Evolutionary conservation across 176 grass and related monocot species (phyloP), one percentile per base, ranked within the genome.

Genomic region (Eremochloa ophiuroides): DNA sequence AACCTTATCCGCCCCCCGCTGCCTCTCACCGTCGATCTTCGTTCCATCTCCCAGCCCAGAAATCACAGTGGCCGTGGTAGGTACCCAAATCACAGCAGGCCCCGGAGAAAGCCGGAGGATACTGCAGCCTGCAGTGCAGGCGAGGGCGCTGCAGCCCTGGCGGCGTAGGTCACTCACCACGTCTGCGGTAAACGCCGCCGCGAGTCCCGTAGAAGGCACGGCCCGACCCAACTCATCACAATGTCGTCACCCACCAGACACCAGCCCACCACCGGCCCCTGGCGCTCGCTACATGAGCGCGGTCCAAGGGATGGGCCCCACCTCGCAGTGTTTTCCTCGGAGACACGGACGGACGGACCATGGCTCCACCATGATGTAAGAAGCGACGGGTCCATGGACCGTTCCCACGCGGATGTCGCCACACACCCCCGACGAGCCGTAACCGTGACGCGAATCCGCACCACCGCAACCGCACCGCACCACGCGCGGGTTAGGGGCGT

Each of bases 1-100:
- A 79, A 76, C 62, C 76, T 78, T 80, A 81, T 84, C 75, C 66
- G 66, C 7, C n/a, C 70, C 33, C 20, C 65, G 60, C 59, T 14
- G 56, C 23, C 58, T 28, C n/a, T 10, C n/a, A 15, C 3, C 43
- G 43, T 44, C 42, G n/a, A n/a, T n/a, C 42, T 44, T 44, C 13
- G 43, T 44, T 44, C 23, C 3, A 22, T 8, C 56, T 26, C 56
- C 51, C 23, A 27, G 5, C n/a, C n/a, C n/a, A n/a, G n/a, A 62
- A 30, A 7, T 62, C 59, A 30, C 59, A 0, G 59, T 31, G 28
- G 14, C 14, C 27, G 26, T 8, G 31, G 63, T 18, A 18, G 48
- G 17, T 16, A 35, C 64, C 79, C 35, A 43, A 80, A 81, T 42
- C 59, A 70, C 40, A 25, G 53, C n/a, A 15, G 2, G 31, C 26